phyloP scores from a whole-genome alignment of 345 rosid species.

The Carallia pectinifolia region DNA sequence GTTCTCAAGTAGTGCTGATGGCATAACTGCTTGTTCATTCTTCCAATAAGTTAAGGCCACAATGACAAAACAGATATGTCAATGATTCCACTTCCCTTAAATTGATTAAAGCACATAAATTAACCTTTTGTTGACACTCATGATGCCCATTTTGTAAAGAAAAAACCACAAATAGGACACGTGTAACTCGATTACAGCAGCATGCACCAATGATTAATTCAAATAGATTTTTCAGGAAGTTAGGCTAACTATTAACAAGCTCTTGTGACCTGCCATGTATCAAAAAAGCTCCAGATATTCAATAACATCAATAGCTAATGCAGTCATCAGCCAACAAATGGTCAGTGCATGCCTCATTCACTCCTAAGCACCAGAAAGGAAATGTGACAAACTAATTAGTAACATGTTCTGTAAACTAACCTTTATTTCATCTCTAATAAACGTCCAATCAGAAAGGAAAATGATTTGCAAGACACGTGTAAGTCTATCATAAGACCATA shows the following conservation, averaged over 20 bases:
- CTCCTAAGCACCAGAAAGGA: neutral
- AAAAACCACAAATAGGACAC: neutral
- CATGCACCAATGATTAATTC: neutral
- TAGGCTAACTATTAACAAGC: neutral
- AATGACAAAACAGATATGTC: neutral
- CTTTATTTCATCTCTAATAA: neutral
- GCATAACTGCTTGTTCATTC: neutral
- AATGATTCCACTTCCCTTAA: neutral
- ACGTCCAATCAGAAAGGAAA: neutral
- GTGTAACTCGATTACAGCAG: neutral
- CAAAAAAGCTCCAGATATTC: neutral
- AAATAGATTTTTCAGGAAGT: neutral
- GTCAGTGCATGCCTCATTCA: neutral
- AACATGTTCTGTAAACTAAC: neutral
- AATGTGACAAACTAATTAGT: neutral
- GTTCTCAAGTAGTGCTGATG: neutral
- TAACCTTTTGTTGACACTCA: neutral
- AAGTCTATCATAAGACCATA: neutral
- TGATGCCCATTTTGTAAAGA: neutral
- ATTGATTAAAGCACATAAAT: neutral
- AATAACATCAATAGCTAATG: neutral
- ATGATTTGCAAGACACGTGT: neutral
- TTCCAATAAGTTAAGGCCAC: constrained; percentile 3
- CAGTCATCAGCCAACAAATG: neutral
- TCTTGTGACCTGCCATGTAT: neutral